A percentile compares a stretch with the other conserved stretches of the same genome.
Evolutionary conservation across 2,329 filamentous ascomycete genomes (phyloP).

Genomic region (Sclerotinia trifoliorum): DNA sequence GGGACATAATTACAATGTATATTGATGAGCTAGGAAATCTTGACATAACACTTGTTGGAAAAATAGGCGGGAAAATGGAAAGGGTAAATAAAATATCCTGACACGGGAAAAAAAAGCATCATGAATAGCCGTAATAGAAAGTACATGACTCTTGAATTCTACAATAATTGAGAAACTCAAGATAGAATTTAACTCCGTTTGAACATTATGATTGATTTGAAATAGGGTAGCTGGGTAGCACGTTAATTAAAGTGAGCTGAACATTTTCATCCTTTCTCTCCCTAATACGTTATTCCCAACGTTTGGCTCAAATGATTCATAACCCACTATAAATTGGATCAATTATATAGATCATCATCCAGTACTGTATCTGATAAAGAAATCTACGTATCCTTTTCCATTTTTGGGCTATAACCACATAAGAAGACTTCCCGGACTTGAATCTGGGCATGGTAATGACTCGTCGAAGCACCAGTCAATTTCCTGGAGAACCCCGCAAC

Average conservation of each 20-base stretch:
- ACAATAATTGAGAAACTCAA: background rate
- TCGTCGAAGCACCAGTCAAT: slow-evolving; percentile 45
- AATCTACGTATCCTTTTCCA: background rate
- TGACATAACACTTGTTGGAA: slow-evolving; percentile 9
- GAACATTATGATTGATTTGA: background rate
- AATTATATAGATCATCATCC: too few relatives aligned
- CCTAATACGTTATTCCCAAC: background rate
- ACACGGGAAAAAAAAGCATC: background rate
- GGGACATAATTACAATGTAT: background rate
- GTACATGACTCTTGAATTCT: background rate
- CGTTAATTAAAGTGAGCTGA: background rate
- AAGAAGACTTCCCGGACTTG: background rate
- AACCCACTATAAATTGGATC: background rate
- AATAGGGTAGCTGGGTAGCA: background rate
- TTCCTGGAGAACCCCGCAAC: slow-evolving; percentile 50
- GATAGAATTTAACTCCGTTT: background rate
- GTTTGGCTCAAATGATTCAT: background rate
- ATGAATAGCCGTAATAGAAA: background rate
- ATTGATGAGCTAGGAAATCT: background rate
- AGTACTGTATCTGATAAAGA: background rate
- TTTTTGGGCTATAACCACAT: background rate
- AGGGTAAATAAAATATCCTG: slow-evolving; percentile 14
- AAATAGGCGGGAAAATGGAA: background rate
- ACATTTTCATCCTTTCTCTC: background rate
- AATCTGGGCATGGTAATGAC: background rate